Conservation (phyloP, 441 rosid genomes). For the Rhodomyrtus psidioides region DNA sequence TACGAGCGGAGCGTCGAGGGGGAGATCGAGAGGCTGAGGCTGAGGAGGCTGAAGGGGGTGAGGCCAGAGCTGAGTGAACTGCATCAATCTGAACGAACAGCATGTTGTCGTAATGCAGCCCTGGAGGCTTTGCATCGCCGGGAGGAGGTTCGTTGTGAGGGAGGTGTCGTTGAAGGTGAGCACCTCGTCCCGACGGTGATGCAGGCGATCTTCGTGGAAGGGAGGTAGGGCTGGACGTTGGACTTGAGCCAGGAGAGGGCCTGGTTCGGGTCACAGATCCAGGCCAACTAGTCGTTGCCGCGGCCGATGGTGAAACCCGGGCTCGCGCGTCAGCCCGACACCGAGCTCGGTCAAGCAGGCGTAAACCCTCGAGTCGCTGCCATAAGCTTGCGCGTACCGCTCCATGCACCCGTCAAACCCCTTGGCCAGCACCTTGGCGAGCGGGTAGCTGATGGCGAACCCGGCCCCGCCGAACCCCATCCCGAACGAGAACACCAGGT, state of each 20-base stretch:
- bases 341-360: no score
- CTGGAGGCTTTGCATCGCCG: conserved; percentile 78
- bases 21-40: no score
- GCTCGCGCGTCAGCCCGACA: conserved; percentile 59
- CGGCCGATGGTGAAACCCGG: conserved; percentile 88
- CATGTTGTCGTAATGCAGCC: conserved; percentile 86
- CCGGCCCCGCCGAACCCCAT: conserved; percentile 95
- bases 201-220: conserved; percentile 72
- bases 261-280: conserved; percentile 47
- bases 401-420: conserved; percentile 75
- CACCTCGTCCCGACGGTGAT: conserved; percentile 78
- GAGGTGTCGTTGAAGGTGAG: conserved; percentile 66
- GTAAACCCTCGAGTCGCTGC: conserved; percentile 74
- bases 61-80: conserved; percentile 51
- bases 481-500: conserved; percentile 47
- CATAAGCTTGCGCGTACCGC: conserved; percentile 80
- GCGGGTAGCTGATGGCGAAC: conserved; percentile 68
- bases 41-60: no score
- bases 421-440: conserved; percentile 71
- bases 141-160: conserved; percentile 42
- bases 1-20: no score
- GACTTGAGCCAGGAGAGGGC: conserved; percentile 66
- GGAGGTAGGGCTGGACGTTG: conserved; percentile 60
- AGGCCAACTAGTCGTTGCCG: conserved; percentile 60
- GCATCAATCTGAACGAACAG: conserved; percentile 85